Evolutionary conservation across 176 grass and related monocot genomes (phyloP).

Genomic region (maize (Zea mays)): Zm-B73-REFERENCE-NAM-5.0 NC_050099.1:3510501-3511000

Average conservation of each 20-base stretch:
- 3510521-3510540: background rate
- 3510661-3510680: slow-evolving; percentile 48
- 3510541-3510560: background rate
- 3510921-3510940: slow-evolving; percentile 16
- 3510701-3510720: background rate
- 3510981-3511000: background rate
- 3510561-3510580: too few relatives aligned
- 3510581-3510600: too few relatives aligned
- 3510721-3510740: background rate
- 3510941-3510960: slow-evolving; percentile 25
- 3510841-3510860: slow-evolving; percentile 34
- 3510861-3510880: slow-evolving; percentile 13
- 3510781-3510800: background rate
- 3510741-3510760: background rate
- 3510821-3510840: slow-evolving; percentile 1
- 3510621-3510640: background rate
- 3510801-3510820: slow-evolving; percentile 23
- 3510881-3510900: background rate
- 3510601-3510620: too few relatives aligned
- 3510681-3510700: background rate
- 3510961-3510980: slow-evolving; percentile 1
- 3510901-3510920: slow-evolving; percentile 15
- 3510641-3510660: background rate
- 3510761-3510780: too few relatives aligned
- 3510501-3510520: slow-evolving; percentile 2